Evolutionary conservation across 2,329 filamentous ascomycete genomes (phyloP).

Genomic region (Fusarium papillatum): DNA sequence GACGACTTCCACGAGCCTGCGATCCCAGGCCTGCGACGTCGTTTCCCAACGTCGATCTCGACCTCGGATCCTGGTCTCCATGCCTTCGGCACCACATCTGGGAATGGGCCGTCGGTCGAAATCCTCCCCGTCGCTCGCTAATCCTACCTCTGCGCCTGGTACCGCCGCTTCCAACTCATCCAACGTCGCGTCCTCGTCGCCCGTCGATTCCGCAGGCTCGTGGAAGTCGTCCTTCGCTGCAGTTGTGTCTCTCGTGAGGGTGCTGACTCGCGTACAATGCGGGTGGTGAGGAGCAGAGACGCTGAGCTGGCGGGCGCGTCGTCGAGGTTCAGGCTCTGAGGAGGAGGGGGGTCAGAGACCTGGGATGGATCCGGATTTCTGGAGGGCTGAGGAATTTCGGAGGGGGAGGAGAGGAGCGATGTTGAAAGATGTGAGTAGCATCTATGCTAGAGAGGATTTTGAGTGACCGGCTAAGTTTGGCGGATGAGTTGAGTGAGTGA

Average conservation of each 20-base stretch:
- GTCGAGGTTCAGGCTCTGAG: constrained; percentile 24
- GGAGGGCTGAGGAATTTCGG: constrained; percentile 20
- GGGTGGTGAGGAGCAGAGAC: constrained; percentile 25
- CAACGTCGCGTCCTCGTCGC: constrained; percentile 50
- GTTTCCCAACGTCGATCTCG: constrained; percentile 35
- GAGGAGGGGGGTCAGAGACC: constrained; percentile 25
- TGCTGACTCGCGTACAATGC: constrained; percentile 24
- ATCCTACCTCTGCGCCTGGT: constrained; percentile 56
- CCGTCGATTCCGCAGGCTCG: constrained; percentile 41
- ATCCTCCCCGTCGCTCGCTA: constrained; percentile 51
- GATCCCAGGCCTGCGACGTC: constrained; percentile 37
- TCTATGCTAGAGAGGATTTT: constrained; percentile 9
- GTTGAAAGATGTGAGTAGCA: constrained; percentile 7
- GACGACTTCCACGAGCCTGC: too few relatives aligned
- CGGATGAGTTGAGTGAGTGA: constrained; percentile 18
- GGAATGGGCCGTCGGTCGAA: constrained; percentile 46
- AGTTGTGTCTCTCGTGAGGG: constrained; percentile 22
- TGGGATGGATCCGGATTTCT: constrained; percentile 14
- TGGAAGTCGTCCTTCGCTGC: constrained; percentile 18
- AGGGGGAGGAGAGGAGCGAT: constrained; percentile 1
- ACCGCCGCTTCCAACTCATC: constrained; percentile 51
- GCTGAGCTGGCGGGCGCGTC: constrained; percentile 28
- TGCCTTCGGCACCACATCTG: constrained; percentile 45
- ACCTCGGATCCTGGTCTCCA: constrained; percentile 41
- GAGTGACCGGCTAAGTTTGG: constrained; percentile 19